Conservation (phyloP, 2,329 filamentous ascomycete genomes). For the Colletotrichum salicis region DNA sequence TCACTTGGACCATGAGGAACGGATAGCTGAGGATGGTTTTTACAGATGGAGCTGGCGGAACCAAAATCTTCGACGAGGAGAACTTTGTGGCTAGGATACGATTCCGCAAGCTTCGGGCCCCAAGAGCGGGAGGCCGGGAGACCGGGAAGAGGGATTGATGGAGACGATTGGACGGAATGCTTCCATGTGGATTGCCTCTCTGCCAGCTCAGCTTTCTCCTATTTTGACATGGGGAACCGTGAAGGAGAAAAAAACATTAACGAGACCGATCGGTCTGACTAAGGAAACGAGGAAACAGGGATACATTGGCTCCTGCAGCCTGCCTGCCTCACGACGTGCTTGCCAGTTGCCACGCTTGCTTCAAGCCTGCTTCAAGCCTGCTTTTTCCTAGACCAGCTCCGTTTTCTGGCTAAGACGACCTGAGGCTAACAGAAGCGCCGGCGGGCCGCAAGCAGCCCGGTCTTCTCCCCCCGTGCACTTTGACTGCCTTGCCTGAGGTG, state of each 20-base stretch:
- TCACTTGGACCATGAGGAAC: neutral
- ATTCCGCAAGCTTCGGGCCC: slow-evolving; percentile 21
- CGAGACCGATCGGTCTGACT: slow-evolving; percentile 26
- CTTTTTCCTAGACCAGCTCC: slow-evolving; percentile 6
- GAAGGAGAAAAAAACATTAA: neutral
- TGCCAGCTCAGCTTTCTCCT: slow-evolving; percentile 33
- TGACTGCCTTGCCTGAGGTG: neutral
- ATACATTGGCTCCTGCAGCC: neutral
- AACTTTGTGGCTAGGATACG: slow-evolving; percentile 10
- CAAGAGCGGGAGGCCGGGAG: slow-evolving; percentile 31
- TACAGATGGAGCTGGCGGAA: neutral
- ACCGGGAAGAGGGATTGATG: slow-evolving; percentile 30
- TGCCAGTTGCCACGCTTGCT: slow-evolving; percentile 67
- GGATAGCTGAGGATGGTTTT: neutral
- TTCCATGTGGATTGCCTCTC: slow-evolving; percentile 10
- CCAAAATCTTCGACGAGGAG: neutral
- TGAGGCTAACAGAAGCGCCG: slow-evolving; percentile 21
- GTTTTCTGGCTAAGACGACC: slow-evolving; percentile 16
- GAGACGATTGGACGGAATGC: slow-evolving; percentile 8
- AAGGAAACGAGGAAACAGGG: neutral
- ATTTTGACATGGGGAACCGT: slow-evolving; percentile 26
- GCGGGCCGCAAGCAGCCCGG: slow-evolving; percentile 30
- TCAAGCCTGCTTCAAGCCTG: neutral
- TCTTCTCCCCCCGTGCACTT: slow-evolving; percentile 9
- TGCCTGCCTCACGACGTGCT: neutral